Evolutionary conservation across 768 basidiomycete species (phyloP).

Genomic region (Hydnum rufescens): DNA sequence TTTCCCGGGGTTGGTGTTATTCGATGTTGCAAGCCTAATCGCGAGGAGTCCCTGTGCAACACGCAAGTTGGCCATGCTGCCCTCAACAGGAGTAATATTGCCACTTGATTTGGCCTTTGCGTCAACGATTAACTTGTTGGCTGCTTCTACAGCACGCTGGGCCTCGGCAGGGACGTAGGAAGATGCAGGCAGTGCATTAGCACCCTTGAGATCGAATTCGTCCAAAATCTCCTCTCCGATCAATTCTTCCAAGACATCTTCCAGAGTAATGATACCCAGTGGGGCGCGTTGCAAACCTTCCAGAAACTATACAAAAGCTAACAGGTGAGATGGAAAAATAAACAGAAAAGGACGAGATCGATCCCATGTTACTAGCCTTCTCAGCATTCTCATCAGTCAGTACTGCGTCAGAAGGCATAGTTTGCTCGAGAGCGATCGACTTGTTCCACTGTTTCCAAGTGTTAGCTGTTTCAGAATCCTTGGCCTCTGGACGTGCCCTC

Average conservation of each 20-base stretch:
- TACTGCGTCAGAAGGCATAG: conserved; percentile 77
- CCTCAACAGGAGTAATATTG: not conserved
- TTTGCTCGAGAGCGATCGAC: conserved; percentile 38
- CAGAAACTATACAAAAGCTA: conserved; percentile 35
- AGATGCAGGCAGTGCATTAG: conserved; percentile 20
- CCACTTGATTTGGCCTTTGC: not conserved
- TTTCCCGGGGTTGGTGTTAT: too few relatives aligned
- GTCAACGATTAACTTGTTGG: not conserved
- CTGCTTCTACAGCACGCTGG: conserved; percentile 5
- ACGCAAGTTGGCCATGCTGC: not conserved
- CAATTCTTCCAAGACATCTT: conserved; percentile 83
- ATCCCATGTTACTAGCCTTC: conserved; percentile 30
- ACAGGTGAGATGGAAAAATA: not conserved
- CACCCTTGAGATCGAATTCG: conserved; percentile 66
- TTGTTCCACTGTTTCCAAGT: conserved; percentile 17
- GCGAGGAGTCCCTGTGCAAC: not conserved
- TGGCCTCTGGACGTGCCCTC: not conserved
- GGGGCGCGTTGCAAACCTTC: conserved; percentile 73
- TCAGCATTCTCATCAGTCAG: conserved; percentile 52
- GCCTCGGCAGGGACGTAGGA: conserved; percentile 22
- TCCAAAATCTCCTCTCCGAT: conserved; percentile 90
- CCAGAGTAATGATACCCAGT: conserved; percentile 79
- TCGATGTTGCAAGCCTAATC: not conserved
- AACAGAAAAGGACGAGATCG: conserved; percentile 1
- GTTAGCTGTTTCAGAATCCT: not conserved